These are phyloP conservation scores for Malus hybrid DNA, from an alignment of 331 rosid genomes.

Conservation along the genomic window DNA sequence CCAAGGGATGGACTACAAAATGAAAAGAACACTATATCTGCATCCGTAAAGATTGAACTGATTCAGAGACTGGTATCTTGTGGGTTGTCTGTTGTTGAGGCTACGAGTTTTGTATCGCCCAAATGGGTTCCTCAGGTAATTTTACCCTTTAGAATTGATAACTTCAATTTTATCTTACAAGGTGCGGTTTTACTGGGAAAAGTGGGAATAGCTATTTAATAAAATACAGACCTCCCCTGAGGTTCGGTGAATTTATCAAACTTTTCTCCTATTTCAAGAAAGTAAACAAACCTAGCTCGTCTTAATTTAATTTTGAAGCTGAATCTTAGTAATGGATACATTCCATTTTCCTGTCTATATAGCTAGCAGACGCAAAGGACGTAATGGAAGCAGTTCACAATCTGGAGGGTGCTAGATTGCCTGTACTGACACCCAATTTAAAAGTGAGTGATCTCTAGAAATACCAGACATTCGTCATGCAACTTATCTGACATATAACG, in stretches of 20 bases:
- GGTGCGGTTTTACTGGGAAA: not conserved
- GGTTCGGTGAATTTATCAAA: not conserved
- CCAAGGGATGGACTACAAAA: conserved; percentile 93
- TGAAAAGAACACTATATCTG: conserved; percentile 68
- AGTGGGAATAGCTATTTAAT: not conserved
- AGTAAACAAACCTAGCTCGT: not conserved
- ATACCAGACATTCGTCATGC: not conserved
- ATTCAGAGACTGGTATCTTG: conserved; percentile 59
- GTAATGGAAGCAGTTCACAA: conserved; percentile 65
- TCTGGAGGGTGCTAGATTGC: conserved; percentile 58
- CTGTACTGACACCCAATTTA: conserved; percentile 87
- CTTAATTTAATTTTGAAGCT: not conserved
- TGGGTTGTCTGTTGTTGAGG: conserved; percentile 78
- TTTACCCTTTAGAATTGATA: not conserved
- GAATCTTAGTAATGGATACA: not conserved
- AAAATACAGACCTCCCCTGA: not conserved
- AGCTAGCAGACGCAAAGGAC: conserved; percentile 87
- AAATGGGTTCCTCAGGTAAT: conserved; percentile 94
- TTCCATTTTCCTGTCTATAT: conserved; percentile 6
- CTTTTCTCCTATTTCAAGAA: not conserved
- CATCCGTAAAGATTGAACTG: conserved; percentile 66
- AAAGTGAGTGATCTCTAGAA: conserved; percentile 40
- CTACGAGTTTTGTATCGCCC: conserved; percentile 91
- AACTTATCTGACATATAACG: conserved; percentile 18
- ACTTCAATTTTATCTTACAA: not conserved